Percentiles rank a stretch among this genome's conserved stretches.
Evolutionary conservation across 1,284 basidiomycete species (phyloP).

Genomic region (Pseudozyma sp.): DNA sequence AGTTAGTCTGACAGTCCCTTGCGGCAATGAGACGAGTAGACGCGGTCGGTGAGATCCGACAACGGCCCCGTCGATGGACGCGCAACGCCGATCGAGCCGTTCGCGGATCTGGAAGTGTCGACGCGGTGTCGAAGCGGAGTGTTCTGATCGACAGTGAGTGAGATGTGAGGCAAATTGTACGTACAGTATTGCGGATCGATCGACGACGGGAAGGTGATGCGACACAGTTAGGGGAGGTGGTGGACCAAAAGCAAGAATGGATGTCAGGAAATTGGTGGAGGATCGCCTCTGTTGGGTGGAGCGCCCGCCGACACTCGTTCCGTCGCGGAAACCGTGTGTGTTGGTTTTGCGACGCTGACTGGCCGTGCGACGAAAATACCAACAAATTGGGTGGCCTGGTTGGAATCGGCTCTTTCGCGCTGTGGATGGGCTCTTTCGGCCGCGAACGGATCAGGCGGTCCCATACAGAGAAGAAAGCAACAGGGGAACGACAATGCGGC

Average conservation of each 20-base stretch:
- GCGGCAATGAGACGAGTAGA: not conserved
- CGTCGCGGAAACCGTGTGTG: not conserved
- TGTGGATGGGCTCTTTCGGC: slow-evolving; percentile 24
- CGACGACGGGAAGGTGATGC: slow-evolving; percentile 27
- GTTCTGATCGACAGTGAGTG: too few relatives aligned
- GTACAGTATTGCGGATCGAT: slow-evolving; percentile 22
- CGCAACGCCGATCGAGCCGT: too few relatives aligned
- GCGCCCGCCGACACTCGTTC: not conserved
- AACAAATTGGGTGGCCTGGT: slow-evolving; percentile 6
- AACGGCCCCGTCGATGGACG: too few relatives aligned
- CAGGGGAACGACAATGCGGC: too few relatives aligned
- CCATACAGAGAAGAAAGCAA: not conserved
- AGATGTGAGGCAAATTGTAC: not conserved
- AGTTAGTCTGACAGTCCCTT: too few relatives aligned
- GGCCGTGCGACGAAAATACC: slow-evolving; percentile 33
- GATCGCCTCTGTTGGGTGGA: slow-evolving; percentile 8
- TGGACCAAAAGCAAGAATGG: slow-evolving; percentile 13
- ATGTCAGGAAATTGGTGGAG: slow-evolving; percentile 20
- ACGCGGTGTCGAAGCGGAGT: too few relatives aligned
- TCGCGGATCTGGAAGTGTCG: too few relatives aligned
- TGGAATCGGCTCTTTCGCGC: slow-evolving; percentile 6
- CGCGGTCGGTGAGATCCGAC: not conserved
- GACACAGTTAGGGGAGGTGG: slow-evolving; percentile 18
- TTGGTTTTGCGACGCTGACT: slow-evolving; percentile 10
- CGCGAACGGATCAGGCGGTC: slow-evolving; percentile 35